Percentiles rank a stretch among this genome's conserved stretches.
Evolutionary conservation across 177 flowering plant species (phyloP).

Genomic region (Tripterygium wilfordii): DNA sequence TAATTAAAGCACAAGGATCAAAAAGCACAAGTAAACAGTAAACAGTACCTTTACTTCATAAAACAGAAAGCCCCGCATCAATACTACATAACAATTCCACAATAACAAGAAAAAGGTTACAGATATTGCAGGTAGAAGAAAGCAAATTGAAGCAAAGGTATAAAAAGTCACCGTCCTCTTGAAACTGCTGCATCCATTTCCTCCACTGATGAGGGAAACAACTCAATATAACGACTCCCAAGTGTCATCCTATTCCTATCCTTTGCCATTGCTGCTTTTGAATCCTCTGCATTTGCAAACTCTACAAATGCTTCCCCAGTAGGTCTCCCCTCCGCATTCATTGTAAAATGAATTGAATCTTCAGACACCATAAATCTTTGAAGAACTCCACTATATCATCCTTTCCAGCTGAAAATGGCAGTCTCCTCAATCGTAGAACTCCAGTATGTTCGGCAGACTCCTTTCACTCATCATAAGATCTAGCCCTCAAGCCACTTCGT

Average conservation of each 20-base stretch:
- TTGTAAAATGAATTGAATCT: slow-evolving; percentile 54
- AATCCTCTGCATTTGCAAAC: slow-evolving; percentile 66
- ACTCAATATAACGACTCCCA: slow-evolving; percentile 90
- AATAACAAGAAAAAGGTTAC: too few relatives aligned
- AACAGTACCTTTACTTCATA: too few relatives aligned
- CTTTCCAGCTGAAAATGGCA: slow-evolving; percentile 91
- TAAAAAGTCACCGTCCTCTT: slow-evolving; percentile 47
- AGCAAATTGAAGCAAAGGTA: slow-evolving; percentile 3
- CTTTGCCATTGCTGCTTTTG: slow-evolving; percentile 86
- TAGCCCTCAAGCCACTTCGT: slow-evolving; percentile 36
- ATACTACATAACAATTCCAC: too few relatives aligned
- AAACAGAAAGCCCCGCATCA: too few relatives aligned
- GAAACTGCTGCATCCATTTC: slow-evolving; percentile 68
- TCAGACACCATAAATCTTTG: slow-evolving; percentile 62
- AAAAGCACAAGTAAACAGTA: too few relatives aligned
- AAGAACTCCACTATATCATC: slow-evolving; percentile 85
- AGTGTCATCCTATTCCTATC: slow-evolving; percentile 92
- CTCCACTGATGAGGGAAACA: slow-evolving; percentile 66
- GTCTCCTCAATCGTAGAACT: slow-evolving; percentile 74
- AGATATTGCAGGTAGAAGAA: not conserved
- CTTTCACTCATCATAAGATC: slow-evolving; percentile 55
- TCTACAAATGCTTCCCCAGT: slow-evolving; percentile 93
- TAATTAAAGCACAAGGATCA: too few relatives aligned
- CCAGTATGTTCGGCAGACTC: slow-evolving; percentile 66
- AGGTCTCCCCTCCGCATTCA: slow-evolving; percentile 71